phyloP scores from a whole-genome alignment of 2,329 filamentous ascomycete genomes.

The Fusarium begoniae region DNA sequence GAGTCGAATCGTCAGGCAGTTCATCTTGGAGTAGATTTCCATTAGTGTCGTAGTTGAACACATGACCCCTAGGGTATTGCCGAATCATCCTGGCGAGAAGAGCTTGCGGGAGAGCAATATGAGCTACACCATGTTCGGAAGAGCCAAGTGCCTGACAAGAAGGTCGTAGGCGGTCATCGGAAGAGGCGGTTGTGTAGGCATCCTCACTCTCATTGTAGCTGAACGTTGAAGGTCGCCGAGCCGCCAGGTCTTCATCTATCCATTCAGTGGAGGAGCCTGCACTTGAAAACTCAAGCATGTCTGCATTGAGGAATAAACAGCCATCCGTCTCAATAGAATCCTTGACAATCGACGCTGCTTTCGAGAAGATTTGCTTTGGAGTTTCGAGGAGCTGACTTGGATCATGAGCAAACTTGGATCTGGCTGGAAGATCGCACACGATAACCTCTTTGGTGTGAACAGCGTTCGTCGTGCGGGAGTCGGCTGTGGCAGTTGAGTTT shows the following conservation, averaged over 20 bases:
- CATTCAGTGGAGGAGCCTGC: slow-evolving; percentile 6
- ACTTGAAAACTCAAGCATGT: slow-evolving; percentile 41
- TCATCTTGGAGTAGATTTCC: slow-evolving; percentile 49
- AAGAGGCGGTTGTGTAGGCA: slow-evolving; percentile 11
- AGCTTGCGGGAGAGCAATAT: slow-evolving; percentile 47
- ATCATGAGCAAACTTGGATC: neutral
- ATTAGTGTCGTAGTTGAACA: slow-evolving; percentile 55
- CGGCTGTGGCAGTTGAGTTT: neutral
- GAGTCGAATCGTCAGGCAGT: slow-evolving; percentile 36
- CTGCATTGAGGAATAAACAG: slow-evolving; percentile 47
- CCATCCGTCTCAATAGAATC: slow-evolving; percentile 54
- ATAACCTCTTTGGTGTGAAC: neutral
- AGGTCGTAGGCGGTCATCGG: slow-evolving; percentile 12
- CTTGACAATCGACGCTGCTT: slow-evolving; percentile 55
- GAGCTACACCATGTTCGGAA: neutral
- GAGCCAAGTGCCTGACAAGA: slow-evolving; percentile 21
- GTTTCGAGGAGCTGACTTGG: neutral
- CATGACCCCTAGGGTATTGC: slow-evolving; percentile 56
- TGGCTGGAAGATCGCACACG: neutral
- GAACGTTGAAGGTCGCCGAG: slow-evolving; percentile 15
- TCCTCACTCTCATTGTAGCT: slow-evolving; percentile 15
- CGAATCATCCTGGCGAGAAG: slow-evolving; percentile 54
- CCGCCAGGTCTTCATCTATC: slow-evolving; percentile 6
- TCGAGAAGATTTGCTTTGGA: slow-evolving; percentile 48
- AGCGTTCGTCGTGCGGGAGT: neutral